These are phyloP conservation scores for Cordyceps pruinosa DNA, from an alignment of 2,329 filamentous ascomycete species.

Conservation along the genomic window DNA sequence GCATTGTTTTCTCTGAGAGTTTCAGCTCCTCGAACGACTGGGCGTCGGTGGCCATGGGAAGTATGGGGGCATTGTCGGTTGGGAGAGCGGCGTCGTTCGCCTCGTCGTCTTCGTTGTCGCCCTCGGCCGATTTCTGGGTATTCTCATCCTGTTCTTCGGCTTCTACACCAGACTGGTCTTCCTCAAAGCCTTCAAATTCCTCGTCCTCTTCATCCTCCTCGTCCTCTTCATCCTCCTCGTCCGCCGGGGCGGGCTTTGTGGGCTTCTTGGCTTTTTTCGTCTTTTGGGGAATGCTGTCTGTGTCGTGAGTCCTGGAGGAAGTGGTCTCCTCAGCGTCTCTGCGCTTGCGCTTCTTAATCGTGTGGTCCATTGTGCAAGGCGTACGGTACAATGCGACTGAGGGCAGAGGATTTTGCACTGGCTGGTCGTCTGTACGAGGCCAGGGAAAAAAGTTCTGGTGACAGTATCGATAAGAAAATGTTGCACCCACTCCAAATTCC, in stretches of 20 bases:
- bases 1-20: constrained; percentile 80
- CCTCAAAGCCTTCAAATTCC: too few relatives aligned
- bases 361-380: constrained; percentile 25
- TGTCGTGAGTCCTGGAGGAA: constrained; percentile 17
- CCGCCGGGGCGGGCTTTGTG: constrained; percentile 25
- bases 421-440: neutral
- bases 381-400: neutral
- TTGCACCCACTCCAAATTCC: neutral
- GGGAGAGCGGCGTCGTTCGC: constrained; percentile 26
- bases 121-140: constrained; percentile 23
- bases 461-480: constrained; percentile 11
- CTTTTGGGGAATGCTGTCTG: constrained; percentile 24
- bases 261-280: constrained; percentile 37
- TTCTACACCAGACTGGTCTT: too few relatives aligned
- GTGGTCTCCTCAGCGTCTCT: constrained; percentile 28
- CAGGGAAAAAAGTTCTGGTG: constrained; percentile 14
- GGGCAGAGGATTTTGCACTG: constrained; percentile 4
- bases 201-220: constrained; percentile 22
- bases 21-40: constrained; percentile 74
- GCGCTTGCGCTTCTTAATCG: constrained; percentile 38
- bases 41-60: constrained; percentile 52
- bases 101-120: constrained; percentile 24
- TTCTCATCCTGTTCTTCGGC: constrained; percentile 20
- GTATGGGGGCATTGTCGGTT: constrained; percentile 38
- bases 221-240: constrained; percentile 21